Evolutionary conservation across 2,329 filamentous ascomycete species (phyloP).

Genomic region (Exophiala oligosperma): DNA sequence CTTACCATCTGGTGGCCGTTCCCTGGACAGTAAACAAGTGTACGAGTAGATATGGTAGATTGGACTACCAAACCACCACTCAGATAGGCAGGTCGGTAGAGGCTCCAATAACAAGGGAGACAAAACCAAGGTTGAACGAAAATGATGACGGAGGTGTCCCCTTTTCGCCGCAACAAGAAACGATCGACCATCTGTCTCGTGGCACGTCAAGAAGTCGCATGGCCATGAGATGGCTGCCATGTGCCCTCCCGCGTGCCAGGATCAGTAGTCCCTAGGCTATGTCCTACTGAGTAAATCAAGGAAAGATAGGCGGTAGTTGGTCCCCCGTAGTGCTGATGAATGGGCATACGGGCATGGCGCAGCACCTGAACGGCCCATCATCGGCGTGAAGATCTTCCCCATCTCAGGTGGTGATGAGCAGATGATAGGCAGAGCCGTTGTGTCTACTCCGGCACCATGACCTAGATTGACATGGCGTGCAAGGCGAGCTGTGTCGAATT

Average conservation of each 20-base stretch:
- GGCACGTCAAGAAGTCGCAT: background rate
- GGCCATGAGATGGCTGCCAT: background rate
- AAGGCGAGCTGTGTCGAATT: background rate
- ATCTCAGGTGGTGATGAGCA: conserved; percentile 10
- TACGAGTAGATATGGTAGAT: background rate
- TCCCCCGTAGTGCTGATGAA: background rate
- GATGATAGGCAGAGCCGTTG: conserved; percentile 7
- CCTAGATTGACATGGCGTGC: background rate
- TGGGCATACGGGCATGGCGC: conserved; percentile 7
- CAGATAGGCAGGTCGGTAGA: background rate
- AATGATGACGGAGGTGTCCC: background rate
- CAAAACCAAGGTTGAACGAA: background rate
- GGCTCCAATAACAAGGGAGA: background rate
- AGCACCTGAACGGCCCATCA: background rate
- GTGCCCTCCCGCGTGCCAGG: background rate
- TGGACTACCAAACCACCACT: background rate
- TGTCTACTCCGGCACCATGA: background rate
- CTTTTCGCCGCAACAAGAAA: background rate
- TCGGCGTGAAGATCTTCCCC: conserved; percentile 10
- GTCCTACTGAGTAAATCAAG: background rate
- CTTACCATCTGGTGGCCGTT: background rate
- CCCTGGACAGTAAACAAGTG: background rate
- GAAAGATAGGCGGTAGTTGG: background rate
- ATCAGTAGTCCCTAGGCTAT: background rate
- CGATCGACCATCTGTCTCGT: background rate